Percentiles rank a stretch among this genome's conserved stretches.
These are phyloP conservation scores for Fonsecaea pedrosoi DNA, from an alignment of 2,329 filamentous ascomycete genomes.

Conservation along the genomic window DNA sequence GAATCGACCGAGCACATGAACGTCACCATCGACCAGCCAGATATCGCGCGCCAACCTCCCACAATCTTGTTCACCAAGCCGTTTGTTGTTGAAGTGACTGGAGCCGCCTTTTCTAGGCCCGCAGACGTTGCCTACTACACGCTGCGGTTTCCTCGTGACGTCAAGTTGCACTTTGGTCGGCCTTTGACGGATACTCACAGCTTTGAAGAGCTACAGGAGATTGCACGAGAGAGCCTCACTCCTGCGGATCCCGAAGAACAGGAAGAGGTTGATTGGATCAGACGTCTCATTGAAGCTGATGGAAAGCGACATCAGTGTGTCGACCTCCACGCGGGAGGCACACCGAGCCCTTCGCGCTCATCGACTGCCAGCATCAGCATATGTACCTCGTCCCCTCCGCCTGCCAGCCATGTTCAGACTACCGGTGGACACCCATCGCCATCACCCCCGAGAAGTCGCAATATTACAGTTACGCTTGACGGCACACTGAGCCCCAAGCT, in stretches of 20 bases:
- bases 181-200: conserved; percentile 71
- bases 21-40: conserved; percentile 55
- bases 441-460: not conserved
- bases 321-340: conserved; percentile 19
- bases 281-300: conserved; percentile 64
- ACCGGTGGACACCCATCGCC: not conserved
- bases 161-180: conserved; percentile 79
- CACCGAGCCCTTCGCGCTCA: conserved; percentile 3
- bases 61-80: conserved; percentile 66
- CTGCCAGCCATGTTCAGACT: not conserved
- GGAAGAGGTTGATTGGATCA: conserved; percentile 67
- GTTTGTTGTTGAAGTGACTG: conserved; percentile 79
- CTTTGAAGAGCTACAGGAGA: conserved; percentile 71
- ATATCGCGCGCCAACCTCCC: conserved; percentile 43
- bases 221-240: conserved; percentile 66
- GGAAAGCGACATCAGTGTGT: conserved; percentile 14
- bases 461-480: not conserved
- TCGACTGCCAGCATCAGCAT: not conserved
- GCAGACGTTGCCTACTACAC: conserved; percentile 74
- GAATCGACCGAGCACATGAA: conserved; percentile 47
- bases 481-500: not conserved
- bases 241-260: conserved; percentile 62
- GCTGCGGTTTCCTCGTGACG: conserved; percentile 76
- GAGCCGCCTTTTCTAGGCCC: conserved; percentile 77
- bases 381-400: not conserved